Percentiles rank a stretch among this genome's conserved stretches.
Evolutionary conservation across 768 basidiomycete genomes (phyloP).

Genomic region (Macrocybe gigantea): DNA sequence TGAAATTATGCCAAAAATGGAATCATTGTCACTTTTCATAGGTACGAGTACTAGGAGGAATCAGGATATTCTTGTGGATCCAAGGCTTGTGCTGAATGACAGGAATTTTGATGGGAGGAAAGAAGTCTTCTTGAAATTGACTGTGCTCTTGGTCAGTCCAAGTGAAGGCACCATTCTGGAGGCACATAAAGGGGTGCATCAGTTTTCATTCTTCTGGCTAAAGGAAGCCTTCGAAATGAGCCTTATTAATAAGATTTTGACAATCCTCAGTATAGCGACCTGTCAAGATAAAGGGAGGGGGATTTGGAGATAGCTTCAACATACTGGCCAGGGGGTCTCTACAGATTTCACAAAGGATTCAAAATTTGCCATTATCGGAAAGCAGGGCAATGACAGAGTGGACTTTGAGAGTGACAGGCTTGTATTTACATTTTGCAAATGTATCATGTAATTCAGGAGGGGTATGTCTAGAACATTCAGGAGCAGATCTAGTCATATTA

Average conservation of each 20-base stretch:
- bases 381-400: conserved; percentile 4
- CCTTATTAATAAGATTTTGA: conserved; percentile 9
- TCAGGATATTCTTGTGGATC: conserved; percentile 20
- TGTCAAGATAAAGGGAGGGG: conserved; percentile 9
- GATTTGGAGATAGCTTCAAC: conserved; percentile 5
- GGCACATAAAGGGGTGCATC: conserved; percentile 22
- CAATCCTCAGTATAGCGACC: conserved; percentile 17
- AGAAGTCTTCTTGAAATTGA: conserved; percentile 23
- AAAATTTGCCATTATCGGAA: conserved; percentile 22
- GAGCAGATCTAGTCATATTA: not conserved
- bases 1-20: conserved; percentile 9
- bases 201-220: conserved; percentile 23
- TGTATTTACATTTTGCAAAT: conserved; percentile 11
- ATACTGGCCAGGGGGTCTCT: conserved; percentile 14
- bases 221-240: conserved; percentile 18
- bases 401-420: not conserved
- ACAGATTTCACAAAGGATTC: conserved; percentile 13
- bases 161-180: conserved; percentile 27
- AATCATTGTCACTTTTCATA: conserved; percentile 4
- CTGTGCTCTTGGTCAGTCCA: conserved; percentile 33
- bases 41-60: conserved; percentile 20
- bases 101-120: conserved; percentile 25
- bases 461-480: not conserved
- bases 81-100: conserved; percentile 28
- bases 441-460: not conserved